These are phyloP conservation scores for Melampsora occidentalis DNA, from an alignment of 1,284 basidiomycete species.

Conservation along the genomic window DNA sequence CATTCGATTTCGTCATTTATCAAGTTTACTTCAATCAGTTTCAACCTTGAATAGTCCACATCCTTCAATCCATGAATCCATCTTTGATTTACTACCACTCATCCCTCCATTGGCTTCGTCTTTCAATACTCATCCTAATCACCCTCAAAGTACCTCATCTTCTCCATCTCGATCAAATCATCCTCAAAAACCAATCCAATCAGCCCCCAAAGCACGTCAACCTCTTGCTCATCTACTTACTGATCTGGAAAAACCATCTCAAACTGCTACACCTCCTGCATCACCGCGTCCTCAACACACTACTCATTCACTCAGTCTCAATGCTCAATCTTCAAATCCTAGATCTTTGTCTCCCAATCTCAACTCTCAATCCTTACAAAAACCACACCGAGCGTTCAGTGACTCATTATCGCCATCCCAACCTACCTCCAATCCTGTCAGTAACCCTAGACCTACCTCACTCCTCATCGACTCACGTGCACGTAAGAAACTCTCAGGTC, in stretches of 20 bases:
- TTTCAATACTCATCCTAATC: not conserved
- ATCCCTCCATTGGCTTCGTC: slow-evolving; percentile 23
- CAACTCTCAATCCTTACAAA: not conserved
- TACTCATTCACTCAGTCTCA: not conserved
- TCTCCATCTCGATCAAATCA: slow-evolving; percentile 3
- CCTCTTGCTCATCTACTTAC: slow-evolving; percentile 19
- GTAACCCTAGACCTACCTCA: not conserved
- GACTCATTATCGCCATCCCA: not conserved
- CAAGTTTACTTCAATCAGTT: slow-evolving; percentile 25
- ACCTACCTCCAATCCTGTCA: not conserved
- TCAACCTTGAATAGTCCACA: slow-evolving; percentile 33
- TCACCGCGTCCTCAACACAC: slow-evolving; percentile 3
- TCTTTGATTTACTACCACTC: slow-evolving; percentile 40
- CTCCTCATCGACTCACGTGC: slow-evolving; percentile 17
- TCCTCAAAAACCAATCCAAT: slow-evolving; percentile 3
- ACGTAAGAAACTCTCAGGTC: slow-evolving; percentile 26
- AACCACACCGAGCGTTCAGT: not conserved
- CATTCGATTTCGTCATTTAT: slow-evolving; percentile 17
- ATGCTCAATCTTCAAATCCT: not conserved
- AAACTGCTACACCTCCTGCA: not conserved
- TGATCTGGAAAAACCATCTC: not conserved
- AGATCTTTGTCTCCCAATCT: not conserved
- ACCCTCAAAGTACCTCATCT: not conserved
- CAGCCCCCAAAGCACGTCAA: slow-evolving; percentile 33
- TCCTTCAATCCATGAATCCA: slow-evolving; percentile 14